These are phyloP conservation scores for Rhizophagus clarus DNA, from an alignment of 192 early-diverging fungal genomes.

Conservation along the genomic window DNA sequence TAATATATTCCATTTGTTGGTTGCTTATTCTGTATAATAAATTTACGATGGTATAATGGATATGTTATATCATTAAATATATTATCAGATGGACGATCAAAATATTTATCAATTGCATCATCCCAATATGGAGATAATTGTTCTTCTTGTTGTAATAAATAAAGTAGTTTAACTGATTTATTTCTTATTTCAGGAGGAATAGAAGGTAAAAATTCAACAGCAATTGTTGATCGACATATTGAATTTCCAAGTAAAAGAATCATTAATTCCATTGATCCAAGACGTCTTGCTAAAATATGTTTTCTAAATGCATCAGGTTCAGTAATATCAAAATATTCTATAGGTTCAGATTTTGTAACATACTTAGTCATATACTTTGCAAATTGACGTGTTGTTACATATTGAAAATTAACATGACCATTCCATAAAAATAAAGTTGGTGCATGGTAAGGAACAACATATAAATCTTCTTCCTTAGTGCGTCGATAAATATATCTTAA, in stretches of 20 bases:
- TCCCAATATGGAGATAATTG: not conserved
- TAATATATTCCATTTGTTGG: not conserved
- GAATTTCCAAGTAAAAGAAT: not conserved
- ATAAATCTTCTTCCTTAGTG: not conserved
- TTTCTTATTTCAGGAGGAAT: not conserved
- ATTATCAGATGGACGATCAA: not conserved
- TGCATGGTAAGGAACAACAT: not conserved
- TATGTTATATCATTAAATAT: not conserved
- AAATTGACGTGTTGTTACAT: not conserved
- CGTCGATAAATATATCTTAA: no score
- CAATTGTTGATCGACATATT: not conserved
- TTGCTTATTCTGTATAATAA: not conserved
- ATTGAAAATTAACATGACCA: slow-evolving; percentile 1
- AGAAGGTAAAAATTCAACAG: not conserved
- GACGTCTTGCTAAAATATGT: not conserved
- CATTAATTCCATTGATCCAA: not conserved
- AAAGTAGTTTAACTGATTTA: not conserved
- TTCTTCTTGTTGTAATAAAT: not conserved
- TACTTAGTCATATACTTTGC: slow-evolving; percentile 9
- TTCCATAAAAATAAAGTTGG: not conserved
- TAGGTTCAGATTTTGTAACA: not conserved
- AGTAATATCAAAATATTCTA: not conserved
- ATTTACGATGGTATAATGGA: not conserved
- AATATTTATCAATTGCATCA: slow-evolving; percentile 22
- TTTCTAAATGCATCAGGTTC: not conserved